These are phyloP conservation scores for Camelina sativa DNA, from an alignment of 345 rosid species.

Conservation along the genomic window DNA sequence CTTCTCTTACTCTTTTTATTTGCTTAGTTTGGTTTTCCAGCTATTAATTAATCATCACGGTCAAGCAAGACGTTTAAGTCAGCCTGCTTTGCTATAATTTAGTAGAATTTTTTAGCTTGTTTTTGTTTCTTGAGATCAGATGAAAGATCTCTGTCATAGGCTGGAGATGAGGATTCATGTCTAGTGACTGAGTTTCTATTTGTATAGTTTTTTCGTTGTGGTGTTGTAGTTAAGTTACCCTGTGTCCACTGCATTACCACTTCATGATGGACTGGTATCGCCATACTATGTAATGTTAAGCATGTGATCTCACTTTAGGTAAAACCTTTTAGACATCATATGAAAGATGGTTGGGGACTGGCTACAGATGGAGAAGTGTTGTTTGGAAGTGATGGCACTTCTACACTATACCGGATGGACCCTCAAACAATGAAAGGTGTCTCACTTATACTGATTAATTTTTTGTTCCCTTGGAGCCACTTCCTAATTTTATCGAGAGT, in stretches of 20 bases:
- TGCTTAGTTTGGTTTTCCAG: neutral
- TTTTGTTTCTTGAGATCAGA: neutral
- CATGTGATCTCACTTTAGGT: slow-evolving; percentile 55
- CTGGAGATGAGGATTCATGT: slow-evolving; percentile 1
- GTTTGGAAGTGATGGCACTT: slow-evolving; percentile 92
- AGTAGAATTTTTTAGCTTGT: neutral
- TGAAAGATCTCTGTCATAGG: slow-evolving; percentile 10
- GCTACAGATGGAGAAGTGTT: slow-evolving; percentile 86
- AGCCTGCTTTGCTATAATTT: slow-evolving; percentile 4
- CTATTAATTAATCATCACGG: slow-evolving; percentile 1
- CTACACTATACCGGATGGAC: slow-evolving; percentile 75
- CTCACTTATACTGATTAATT: slow-evolving; percentile 19
- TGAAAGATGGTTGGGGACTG: slow-evolving; percentile 98
- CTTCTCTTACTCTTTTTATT: slow-evolving; percentile 19
- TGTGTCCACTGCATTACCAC: slow-evolving; percentile 8
- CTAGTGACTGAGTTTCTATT: slow-evolving; percentile 18
- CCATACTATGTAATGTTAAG: neutral
- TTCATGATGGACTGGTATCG: neutral
- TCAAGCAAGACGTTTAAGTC: neutral
- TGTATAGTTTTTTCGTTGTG: neutral
- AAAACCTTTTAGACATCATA: slow-evolving; percentile 66
- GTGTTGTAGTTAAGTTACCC: neutral
- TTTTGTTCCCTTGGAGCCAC: neutral
- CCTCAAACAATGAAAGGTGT: slow-evolving; percentile 76
- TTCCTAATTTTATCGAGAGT: slow-evolving; percentile 9